These are phyloP conservation scores for Nemania bipapillata DNA, from an alignment of 2,329 filamentous ascomycete species.

Conservation along the genomic window DNA sequence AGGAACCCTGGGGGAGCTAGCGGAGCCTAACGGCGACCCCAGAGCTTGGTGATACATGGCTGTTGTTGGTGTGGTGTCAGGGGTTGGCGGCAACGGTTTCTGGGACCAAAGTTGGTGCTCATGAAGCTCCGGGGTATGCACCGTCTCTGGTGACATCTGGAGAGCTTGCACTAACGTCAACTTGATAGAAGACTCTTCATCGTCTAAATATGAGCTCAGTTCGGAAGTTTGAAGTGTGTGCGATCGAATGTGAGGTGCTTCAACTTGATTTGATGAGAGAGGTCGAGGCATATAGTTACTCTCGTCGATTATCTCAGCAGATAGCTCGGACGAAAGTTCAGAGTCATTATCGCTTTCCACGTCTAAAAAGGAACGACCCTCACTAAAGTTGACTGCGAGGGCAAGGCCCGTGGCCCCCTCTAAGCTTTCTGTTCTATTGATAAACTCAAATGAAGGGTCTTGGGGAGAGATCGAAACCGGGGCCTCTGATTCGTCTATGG, in stretches of 20 bases:
- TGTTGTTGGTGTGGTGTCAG: slow-evolving; percentile 60
- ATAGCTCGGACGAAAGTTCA: slow-evolving; percentile 72
- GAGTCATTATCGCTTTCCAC: slow-evolving; percentile 62
- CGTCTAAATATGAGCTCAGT: slow-evolving; percentile 36
- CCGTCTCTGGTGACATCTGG: slow-evolving; percentile 56
- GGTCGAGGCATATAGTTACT: slow-evolving; percentile 51
- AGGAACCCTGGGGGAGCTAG: slow-evolving; percentile 53
- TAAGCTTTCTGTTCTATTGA: slow-evolving; percentile 65
- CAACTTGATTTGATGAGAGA: slow-evolving; percentile 46
- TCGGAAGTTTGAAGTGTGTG: slow-evolving; percentile 19
- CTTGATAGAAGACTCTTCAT: slow-evolving; percentile 55
- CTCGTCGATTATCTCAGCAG: slow-evolving; percentile 59
- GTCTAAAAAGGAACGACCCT: slow-evolving; percentile 47
- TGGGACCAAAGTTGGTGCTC: slow-evolving; percentile 57
- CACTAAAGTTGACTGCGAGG: slow-evolving; percentile 42
- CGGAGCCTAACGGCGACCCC: slow-evolving; percentile 49
- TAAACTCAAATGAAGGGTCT: slow-evolving; percentile 64
- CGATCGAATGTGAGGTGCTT: slow-evolving; percentile 32
- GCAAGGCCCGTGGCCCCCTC: slow-evolving; percentile 56
- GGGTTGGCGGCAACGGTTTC: slow-evolving; percentile 62
- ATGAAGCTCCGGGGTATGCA: slow-evolving; percentile 54
- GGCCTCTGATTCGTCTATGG: slow-evolving; percentile 46
- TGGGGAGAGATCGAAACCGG: slow-evolving; percentile 49
- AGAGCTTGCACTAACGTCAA: slow-evolving; percentile 63
- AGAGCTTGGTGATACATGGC: slow-evolving; percentile 53